Evolutionary conservation across 495 filamentous ascomycete genomes (phyloP).

Genomic region (Penicillium turbatum): DNA sequence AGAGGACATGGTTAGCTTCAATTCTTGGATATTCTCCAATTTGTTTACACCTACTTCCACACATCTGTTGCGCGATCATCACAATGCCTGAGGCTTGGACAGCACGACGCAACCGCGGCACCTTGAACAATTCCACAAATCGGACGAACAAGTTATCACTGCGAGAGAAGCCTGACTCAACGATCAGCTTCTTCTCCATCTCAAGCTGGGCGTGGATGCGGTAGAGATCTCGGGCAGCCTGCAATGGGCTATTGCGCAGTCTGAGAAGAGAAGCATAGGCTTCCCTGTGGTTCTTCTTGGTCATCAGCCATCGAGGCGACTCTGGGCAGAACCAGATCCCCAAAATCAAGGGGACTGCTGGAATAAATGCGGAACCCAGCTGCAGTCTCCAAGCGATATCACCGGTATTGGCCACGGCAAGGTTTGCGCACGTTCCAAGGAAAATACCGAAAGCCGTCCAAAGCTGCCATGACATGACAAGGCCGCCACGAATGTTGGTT

Average conservation of each 20-base stretch:
- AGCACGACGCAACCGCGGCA: constrained; percentile 55
- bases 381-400: constrained; percentile 70
- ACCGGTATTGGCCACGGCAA: constrained; percentile 56
- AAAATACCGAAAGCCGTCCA: constrained; percentile 84
- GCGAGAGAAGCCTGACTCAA: constrained; percentile 15
- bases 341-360: constrained; percentile 60
- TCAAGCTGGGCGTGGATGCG: constrained; percentile 61
- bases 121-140: constrained; percentile 52
- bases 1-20: neutral
- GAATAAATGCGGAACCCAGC: constrained; percentile 74
- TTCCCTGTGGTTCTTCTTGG: constrained; percentile 57
- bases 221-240: constrained; percentile 74
- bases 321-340: constrained; percentile 67
- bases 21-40: neutral
- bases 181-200: constrained; percentile 33
- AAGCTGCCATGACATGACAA: constrained; percentile 86
- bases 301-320: constrained; percentile 51
- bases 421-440: constrained; percentile 65
- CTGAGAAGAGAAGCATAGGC: constrained; percentile 58
- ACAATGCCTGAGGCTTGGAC: constrained; percentile 53
- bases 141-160: constrained; percentile 41
- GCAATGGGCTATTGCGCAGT: constrained; percentile 61
- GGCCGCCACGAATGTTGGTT: constrained; percentile 65
- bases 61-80: constrained; percentile 84
- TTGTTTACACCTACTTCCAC: constrained; percentile 52